Base-by-base conservation (phyloP, 2,329 filamentous ascomycete species). In the Ophiosphaerella herpotricha region DNA sequence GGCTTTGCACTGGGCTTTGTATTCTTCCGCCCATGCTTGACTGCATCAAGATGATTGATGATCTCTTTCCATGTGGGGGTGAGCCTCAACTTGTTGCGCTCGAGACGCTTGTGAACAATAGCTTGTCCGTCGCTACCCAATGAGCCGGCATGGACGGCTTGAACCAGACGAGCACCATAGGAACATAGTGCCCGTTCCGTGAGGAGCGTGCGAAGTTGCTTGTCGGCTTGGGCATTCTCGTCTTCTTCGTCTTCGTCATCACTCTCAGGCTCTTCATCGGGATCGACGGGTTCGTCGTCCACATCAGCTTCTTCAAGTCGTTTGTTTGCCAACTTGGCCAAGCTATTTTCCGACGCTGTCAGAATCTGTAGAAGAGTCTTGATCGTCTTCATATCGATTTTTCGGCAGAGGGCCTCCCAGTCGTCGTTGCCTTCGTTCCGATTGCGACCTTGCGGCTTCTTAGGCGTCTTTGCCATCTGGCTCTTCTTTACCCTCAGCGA, bases 11-110 rank as follows among this genome's bases (percentile, higher is more conserved):
- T 44, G 40, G 61, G 60, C 52, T 68, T 69, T 3, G 38, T 32
- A 32, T 77, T 73, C 37, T 68, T 71, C 49, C 74, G 57, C 43
- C 78, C 14, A 21, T n/a, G 77, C 59, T 80, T 79, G 37, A 83
- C 72, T 64, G 53, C 52, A 63, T 96, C 91, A 4, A 97, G 78
- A 70, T 88, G 94, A 7, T 85, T 83, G 4, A 96, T 78, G 6
- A 97, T 85, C 63, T 94, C 91, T 66, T 88, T 90, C 79, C 90
- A 95, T 69, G 94, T 97, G 39, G 83, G 78, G 2, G 94, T 94
- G 3, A 99, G 81, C 66, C 85, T 86, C n/a, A 77, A 78, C 67
- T 88, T 88, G 74, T 99, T 97, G 58, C 90, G 82, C 63, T 88
- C 80, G 18, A 99, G 78, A 16, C 91, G 82, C 62, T 85, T 83